Percentiles rank a stretch among this genome's conserved stretches.
Conservation (phyloP, 805 yeast genomes). For the Limtongia smithiae region DNA sequence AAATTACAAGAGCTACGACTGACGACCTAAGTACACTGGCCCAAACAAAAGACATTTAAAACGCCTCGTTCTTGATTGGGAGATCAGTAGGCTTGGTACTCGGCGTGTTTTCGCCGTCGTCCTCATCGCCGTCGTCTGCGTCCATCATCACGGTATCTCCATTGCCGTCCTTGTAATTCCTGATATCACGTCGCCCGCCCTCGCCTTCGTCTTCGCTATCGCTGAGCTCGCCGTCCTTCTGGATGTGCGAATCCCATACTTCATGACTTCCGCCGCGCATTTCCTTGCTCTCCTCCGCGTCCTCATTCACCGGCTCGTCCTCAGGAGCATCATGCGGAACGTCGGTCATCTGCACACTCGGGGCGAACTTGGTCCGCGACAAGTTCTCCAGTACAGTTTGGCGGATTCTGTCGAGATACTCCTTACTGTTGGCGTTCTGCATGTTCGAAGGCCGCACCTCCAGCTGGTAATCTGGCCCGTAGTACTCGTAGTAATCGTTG, state of each 20-base stretch:
- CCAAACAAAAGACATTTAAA: no score
- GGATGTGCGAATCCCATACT: slow-evolving; percentile 72
- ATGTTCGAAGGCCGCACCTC: slow-evolving; percentile 94
- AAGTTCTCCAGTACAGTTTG: slow-evolving; percentile 72
- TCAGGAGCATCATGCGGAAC: slow-evolving; percentile 81
- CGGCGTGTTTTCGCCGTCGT: neutral
- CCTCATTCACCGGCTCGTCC: slow-evolving; percentile 73
- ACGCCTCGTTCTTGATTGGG: neutral
- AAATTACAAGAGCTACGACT: no score
- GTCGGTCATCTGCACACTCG: slow-evolving; percentile 90
- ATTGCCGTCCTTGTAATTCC: slow-evolving; percentile 21
- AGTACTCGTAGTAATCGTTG: slow-evolving; percentile 94
- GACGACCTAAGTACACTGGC: no score
- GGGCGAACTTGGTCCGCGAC: slow-evolving; percentile 90
- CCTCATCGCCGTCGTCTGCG: slow-evolving; percentile 17
- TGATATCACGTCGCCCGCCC: slow-evolving; percentile 31
- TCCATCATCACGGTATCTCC: slow-evolving; percentile 18
- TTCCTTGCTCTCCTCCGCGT: slow-evolving; percentile 71
- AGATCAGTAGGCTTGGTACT: no score
- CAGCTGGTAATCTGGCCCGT: slow-evolving; percentile 92
- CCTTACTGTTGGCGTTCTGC: slow-evolving; percentile 94
- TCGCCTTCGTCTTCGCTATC: slow-evolving; percentile 34
- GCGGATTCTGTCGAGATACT: slow-evolving; percentile 79
- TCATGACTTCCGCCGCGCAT: slow-evolving; percentile 87
- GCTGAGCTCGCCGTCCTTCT: slow-evolving; percentile 60